Base-by-base conservation (phyloP, 345 rosid genomes). In the Reutealis trisperma region DNA sequence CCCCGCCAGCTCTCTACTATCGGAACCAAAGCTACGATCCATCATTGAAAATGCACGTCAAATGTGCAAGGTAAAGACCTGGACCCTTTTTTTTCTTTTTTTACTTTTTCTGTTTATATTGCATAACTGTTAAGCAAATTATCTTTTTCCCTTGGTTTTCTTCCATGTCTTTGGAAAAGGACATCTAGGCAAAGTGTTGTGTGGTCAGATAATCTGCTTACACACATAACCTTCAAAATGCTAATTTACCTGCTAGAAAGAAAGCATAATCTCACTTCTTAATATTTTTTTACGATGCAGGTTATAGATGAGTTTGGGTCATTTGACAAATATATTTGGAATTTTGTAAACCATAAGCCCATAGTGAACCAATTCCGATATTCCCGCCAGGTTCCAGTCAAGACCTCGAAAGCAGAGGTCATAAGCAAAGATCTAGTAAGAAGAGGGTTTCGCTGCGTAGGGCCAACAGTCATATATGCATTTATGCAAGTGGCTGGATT, bases 401-500 rank as follows among this genome's bases (percentile, higher is more conserved):
- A 90, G 85, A 85, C 93, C 30, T 89, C 99, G 0, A 95, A 95
- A 85, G 94, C 92, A 7, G 97, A 95, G 77, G 77, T 76, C 70
- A 90, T 93, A 72, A 89, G 97, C 91, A 92, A 90, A 74, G 98
- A 95, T 78, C 89, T 90, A 13, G 94, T 93, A 54, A 90, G 88
- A 73, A 86, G 99, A 77, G 98, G 97, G 42, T 95, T 93, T 71
- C 93, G 99, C 10, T 86, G 99, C 0, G 97, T 92, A 65, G 91
- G 99, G 70, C 94, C 98, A 32, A 93, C 97, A 0, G 90, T 92
- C 47, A 83, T 93, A 58, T 88, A 92, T 87, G 88, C 93, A 0
- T 93, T 92, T 88, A 90, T 95, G 98, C 99, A 92, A 83, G 93
- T 79, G n/a, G 88, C 79, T 0, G 99, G 99, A 41, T 82, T 95